Evolutionary conservation across 2,329 filamentous ascomycete species (phyloP).

Genomic region (Blastomyces percursus): DNA sequence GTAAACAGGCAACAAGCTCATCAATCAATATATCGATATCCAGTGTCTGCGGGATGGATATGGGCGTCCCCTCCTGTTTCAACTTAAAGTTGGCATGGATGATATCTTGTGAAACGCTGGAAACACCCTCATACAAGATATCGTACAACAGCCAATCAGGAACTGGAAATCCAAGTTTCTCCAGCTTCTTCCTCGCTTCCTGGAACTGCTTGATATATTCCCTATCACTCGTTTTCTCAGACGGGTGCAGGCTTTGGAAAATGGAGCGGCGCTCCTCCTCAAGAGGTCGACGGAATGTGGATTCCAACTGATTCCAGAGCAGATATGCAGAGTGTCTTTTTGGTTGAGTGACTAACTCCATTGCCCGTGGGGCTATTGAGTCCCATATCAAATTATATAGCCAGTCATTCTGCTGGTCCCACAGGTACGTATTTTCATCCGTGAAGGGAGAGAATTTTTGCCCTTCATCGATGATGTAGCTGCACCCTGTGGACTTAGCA

Average conservation of each 20-base stretch:
- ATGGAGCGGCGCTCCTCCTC: conserved; percentile 3
- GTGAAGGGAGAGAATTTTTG: background rate
- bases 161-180: conserved; percentile 1
- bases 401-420: conserved; percentile 5
- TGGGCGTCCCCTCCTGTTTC: background rate
- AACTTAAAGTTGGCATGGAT: background rate
- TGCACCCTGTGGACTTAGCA: background rate
- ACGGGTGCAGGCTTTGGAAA: background rate
- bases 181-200: conserved; percentile 3
- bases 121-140: conserved; percentile 1
- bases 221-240: background rate
- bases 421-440: background rate
- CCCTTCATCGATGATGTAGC: background rate
- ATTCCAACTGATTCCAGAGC: conserved; percentile 2
- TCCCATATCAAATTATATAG: conserved; percentile 2
- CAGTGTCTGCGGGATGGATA: background rate
- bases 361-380: background rate
- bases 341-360: background rate
- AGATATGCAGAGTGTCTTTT: conserved; percentile 1
- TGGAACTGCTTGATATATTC: conserved; percentile 4
- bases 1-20: conserved; percentile 2
- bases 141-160: conserved; percentile 4
- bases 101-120: background rate
- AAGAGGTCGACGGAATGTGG: background rate
- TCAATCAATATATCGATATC: background rate